Percentiles rank a stretch among this genome's conserved stretches.
Conservation (phyloP, 129 eudicot species). For the Apium graveolens region DNA sequence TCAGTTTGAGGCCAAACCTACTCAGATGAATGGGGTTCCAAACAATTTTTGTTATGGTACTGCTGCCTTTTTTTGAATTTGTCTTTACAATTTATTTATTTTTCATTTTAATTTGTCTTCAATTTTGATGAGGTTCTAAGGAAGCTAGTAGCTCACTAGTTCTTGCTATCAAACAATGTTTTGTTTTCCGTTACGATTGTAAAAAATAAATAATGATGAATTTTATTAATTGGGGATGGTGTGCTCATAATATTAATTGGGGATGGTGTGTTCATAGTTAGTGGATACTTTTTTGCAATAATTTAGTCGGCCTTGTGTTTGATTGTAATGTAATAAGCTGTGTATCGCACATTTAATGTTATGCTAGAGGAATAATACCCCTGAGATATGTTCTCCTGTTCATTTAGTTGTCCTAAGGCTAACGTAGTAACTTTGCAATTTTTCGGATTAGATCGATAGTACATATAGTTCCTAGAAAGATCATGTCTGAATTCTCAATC, state of each 20-base stretch:
- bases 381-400: too few species aligned
- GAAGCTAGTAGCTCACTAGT: conserved; percentile 8
- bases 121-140: neutral
- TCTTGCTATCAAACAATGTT: neutral
- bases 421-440: too few species aligned
- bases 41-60: conserved; percentile 22
- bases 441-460: too few species aligned
- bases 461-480: too few species aligned
- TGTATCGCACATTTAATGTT: too few species aligned
- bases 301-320: neutral
- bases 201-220: neutral
- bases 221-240: neutral
- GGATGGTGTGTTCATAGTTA: neutral
- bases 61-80: conserved; percentile 14
- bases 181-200: conserved; percentile 1
- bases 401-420: too few species aligned
- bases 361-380: too few species aligned
- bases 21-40: conserved; percentile 6
- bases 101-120: too few species aligned
- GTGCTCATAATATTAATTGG: neutral
- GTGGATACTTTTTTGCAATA: neutral
- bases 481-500: too few species aligned
- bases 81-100: neutral
- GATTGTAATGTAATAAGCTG: too few species aligned
- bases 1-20: conserved; percentile 28